Conservation (phyloP, 257 asterid species). For the Forsythia suspensa region DNA sequence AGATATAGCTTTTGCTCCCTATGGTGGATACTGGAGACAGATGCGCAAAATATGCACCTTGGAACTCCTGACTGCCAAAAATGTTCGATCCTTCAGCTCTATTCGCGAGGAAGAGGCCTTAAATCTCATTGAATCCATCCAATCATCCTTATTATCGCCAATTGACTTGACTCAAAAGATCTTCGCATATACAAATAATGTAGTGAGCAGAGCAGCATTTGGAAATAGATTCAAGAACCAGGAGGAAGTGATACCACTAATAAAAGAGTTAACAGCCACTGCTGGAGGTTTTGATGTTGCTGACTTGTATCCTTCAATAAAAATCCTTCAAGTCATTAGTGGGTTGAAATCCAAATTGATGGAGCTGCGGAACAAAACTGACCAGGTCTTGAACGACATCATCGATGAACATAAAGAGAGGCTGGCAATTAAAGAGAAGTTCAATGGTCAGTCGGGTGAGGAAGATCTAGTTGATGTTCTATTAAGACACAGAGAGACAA, state of each 20-base stretch:
- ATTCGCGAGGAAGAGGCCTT: constrained; percentile 21
- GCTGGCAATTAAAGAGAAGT: not conserved
- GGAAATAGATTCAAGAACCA: constrained; percentile 22
- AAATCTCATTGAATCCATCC: not conserved
- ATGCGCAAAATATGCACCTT: constrained; percentile 15
- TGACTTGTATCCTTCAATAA: constrained; percentile 27
- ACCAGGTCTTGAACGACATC: constrained; percentile 7
- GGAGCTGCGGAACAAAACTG: constrained; percentile 3
- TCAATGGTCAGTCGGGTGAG: not conserved
- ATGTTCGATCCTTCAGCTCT: not conserved
- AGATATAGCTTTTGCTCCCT: constrained; percentile 23
- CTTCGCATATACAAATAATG: not conserved
- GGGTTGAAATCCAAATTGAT: constrained; percentile 13
- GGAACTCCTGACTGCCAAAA: constrained; percentile 20
- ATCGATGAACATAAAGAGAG: constrained; percentile 19
- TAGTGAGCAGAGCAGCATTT: constrained; percentile 20
- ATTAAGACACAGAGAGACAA: not conserved
- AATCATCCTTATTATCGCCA: not conserved
- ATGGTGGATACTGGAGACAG: constrained; percentile 34
- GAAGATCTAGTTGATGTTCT: not conserved
- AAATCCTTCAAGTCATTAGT: constrained; percentile 16
- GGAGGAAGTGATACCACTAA: not conserved
- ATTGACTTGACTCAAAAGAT: constrained; percentile 11
- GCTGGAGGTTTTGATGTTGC: constrained; percentile 15
- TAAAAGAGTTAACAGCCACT: not conserved